Base-by-base conservation (phyloP, 2,329 filamentous ascomycete genomes). In the Biscogniauxia mediterranea region DNA sequence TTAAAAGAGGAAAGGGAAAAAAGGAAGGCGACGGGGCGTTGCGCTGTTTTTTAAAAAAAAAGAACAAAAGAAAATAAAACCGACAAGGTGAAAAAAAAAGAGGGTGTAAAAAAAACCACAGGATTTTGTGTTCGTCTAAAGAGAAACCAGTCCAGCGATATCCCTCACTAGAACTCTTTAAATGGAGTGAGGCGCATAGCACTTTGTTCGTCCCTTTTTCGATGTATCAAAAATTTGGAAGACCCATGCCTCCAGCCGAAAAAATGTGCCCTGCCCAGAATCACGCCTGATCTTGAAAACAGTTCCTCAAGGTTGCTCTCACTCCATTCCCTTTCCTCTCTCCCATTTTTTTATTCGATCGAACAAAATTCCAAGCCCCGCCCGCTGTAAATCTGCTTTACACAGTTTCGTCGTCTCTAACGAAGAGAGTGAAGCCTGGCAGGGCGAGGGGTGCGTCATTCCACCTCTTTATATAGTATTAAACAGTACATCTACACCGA, bases 401-500 rank as follows among this genome's bases (percentile, higher is more conserved):
- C 63, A 59, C 50, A 63, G 56, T 58, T 32, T 56, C 58, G 51
- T 53, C 32, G 51, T 58, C 58, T 60, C 59, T 58, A 52, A 51
- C 46, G 52, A 28, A 58, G 56, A 59, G 54, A 55, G 57, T 46
- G 38, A 46, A 58, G 56, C 60, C 59, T 56, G 59, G 51, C 57
- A 23, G 51, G 57, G 52, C 54, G 26, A 59, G 50, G 59, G 50
- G 59, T 23, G 64, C 55, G 59, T 60, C 60, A 57, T 57, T 59
- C 66, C 65, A 66, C 59, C 67, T 66, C 69, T 67, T 59, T 82
- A 79, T 80, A 82, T 78, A 72, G 66, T 74, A 82, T 82, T 81
- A 81, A 77, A 80, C 76, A 77, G 74, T 80, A 81, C 78, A 80
- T 81, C 77, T 81, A 80, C 77, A 79, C 77, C 76, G 74, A 77